Conservation (phyloP, 148 eudicot species). For the Simmondsia chinensis region DNA sequence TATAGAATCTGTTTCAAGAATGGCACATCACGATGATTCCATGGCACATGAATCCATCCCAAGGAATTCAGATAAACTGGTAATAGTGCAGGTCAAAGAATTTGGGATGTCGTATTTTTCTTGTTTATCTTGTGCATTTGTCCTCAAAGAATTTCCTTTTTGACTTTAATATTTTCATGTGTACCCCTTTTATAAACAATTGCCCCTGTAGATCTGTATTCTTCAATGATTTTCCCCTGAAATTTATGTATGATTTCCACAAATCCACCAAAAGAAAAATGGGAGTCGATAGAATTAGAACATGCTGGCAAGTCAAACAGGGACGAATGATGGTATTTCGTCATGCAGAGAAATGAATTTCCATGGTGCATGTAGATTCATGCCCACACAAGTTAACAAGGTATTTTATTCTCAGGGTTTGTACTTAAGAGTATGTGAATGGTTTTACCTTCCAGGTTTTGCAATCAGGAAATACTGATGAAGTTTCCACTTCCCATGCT, state of each 20-base stretch:
- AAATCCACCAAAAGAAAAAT: not conserved
- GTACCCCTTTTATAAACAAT: not conserved
- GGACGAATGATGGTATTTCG: constrained; percentile 3
- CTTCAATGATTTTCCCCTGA: constrained; percentile 4
- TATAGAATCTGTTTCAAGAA: not conserved
- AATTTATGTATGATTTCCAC: not conserved
- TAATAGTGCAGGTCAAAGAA: constrained; percentile 23
- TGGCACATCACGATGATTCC: constrained; percentile 8
- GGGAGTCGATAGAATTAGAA: not conserved
- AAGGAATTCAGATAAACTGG: constrained; percentile 18
- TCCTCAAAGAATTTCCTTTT: not conserved
- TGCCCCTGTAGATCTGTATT: not conserved
- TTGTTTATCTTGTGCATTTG: not conserved
- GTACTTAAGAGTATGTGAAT: no score
- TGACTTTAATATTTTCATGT: not conserved
- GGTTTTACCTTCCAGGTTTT: no score
- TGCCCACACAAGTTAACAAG: constrained; percentile 7
- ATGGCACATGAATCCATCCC: not conserved
- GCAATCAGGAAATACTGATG: constrained; percentile 7
- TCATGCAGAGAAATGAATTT: constrained; percentile 20
- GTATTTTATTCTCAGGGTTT: constrained; percentile 8
- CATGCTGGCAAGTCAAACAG: not conserved
- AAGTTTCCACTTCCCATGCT: constrained; percentile 5
- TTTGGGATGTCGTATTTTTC: not conserved
- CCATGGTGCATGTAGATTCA: constrained; percentile 6